A percentile compares a stretch with the other conserved stretches of the same genome.
phyloP scores from a whole-genome alignment of 2,329 filamentous ascomycete species.

The Aureobasidium sp. region DNA sequence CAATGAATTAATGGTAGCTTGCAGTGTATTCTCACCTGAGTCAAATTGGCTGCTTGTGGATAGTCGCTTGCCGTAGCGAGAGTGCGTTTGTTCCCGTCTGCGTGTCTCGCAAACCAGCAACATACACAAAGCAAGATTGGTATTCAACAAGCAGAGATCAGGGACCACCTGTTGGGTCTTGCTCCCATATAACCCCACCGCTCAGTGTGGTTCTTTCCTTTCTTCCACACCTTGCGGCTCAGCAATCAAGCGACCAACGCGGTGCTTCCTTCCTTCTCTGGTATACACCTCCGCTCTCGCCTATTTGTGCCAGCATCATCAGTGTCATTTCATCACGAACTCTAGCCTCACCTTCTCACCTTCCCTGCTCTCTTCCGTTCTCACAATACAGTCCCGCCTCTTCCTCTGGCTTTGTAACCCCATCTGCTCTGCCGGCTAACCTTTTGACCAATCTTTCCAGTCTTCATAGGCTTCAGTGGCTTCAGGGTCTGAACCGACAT shows the following conservation, averaged over 20 bases:
- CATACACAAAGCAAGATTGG: not conserved
- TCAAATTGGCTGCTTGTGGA: not conserved
- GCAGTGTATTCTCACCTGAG: not conserved
- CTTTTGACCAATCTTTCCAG: not conserved
- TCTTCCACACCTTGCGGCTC: not conserved
- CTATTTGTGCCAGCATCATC: not conserved
- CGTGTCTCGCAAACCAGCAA: not conserved
- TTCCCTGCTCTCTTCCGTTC: not conserved
- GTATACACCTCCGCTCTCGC: not conserved
- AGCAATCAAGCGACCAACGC: not conserved
- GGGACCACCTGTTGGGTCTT: too few relatives aligned
- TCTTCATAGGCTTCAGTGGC: not conserved
- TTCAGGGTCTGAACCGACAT: not conserved
- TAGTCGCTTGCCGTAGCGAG: not conserved
- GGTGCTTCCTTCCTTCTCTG: not conserved
- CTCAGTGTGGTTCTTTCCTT: not conserved
- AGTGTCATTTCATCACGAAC: not conserved
- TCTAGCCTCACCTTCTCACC: not conserved
- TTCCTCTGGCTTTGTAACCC: not conserved
- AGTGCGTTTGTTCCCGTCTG: not conserved
- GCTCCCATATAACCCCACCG: not conserved
- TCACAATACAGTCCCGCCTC: not conserved
- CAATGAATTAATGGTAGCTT: not conserved
- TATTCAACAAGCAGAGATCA: not conserved
- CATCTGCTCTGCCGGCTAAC: not conserved